Percentiles rank a stretch among this genome's conserved stretches.
Evolutionary conservation across 176 grass and related monocot genomes (phyloP).

Genomic region (Triticum timopheevii): DNA sequence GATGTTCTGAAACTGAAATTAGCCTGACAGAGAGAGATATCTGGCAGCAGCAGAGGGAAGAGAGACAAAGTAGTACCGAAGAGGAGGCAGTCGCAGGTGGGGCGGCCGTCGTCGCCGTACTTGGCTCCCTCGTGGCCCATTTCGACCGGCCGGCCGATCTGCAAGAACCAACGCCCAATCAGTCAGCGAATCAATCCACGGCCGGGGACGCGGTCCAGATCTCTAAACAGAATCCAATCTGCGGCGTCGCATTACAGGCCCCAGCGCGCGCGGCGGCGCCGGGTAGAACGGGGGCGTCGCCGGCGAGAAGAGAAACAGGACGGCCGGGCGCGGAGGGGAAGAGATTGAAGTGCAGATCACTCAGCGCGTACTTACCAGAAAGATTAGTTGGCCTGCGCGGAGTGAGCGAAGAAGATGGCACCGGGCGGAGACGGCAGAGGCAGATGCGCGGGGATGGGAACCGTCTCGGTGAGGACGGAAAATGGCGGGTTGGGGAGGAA

Average conservation of each 20-base stretch:
- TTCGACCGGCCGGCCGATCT: slow-evolving; percentile 7
- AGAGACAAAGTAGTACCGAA: slow-evolving; percentile 49
- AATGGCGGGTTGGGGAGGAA: neutral
- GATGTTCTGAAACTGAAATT: neutral
- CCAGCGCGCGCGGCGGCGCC: neutral
- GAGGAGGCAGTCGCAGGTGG: slow-evolving; percentile 72
- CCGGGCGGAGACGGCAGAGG: too few species aligned
- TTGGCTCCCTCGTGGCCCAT: slow-evolving; percentile 58
- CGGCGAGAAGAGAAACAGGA: neutral
- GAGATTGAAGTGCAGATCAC: neutral
- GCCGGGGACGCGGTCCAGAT: neutral
- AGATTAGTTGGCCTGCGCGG: neutral
- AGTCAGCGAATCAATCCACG: neutral
- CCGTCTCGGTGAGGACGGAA: neutral
- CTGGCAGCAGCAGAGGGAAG: neutral
- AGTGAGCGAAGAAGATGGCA: neutral
- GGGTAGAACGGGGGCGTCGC: neutral
- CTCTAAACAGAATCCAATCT: neutral
- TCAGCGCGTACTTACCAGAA: neutral
- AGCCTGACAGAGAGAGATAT: neutral
- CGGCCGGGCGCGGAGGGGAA: neutral
- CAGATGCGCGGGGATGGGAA: neutral
- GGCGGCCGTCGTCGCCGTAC: slow-evolving; percentile 39
- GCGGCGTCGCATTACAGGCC: neutral
- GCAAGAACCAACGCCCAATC: neutral